Evolutionary conservation across 495 filamentous ascomycete genomes (phyloP).

Genomic region (Aspergillus sparsus): DNA sequence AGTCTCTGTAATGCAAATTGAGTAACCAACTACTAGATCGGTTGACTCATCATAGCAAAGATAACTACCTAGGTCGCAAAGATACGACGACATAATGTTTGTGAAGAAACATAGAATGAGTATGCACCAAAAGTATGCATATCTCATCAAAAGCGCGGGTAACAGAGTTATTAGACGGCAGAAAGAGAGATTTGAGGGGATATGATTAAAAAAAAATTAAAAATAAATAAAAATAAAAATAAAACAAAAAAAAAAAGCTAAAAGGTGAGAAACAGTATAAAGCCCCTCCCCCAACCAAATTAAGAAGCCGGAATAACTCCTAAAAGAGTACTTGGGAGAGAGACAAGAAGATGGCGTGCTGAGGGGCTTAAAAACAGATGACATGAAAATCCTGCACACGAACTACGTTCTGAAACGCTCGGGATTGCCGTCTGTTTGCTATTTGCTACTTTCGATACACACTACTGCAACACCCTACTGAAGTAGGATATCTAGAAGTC

Average conservation of each 20-base stretch:
- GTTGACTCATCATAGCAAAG: too few relatives aligned
- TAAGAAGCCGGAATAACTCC: neutral
- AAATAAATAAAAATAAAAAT: neutral
- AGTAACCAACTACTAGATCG: too few relatives aligned
- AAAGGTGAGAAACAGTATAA: neutral
- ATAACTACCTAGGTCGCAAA: too few relatives aligned
- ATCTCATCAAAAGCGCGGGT: too few relatives aligned
- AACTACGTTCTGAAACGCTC: slow-evolving; percentile 7
- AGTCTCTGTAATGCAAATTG: too few relatives aligned
- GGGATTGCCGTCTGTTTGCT: neutral
- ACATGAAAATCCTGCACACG: neutral
- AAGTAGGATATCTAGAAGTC: neutral
- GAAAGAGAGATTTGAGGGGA: too few relatives aligned
- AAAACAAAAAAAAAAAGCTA: neutral
- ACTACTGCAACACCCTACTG: slow-evolving; percentile 4
- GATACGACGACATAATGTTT: too few relatives aligned
- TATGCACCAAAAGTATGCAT: too few relatives aligned
- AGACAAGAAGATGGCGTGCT: neutral
- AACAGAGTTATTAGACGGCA: too few relatives aligned
- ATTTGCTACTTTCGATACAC: neutral
- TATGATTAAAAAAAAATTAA: too few relatives aligned
- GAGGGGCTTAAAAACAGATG: neutral
- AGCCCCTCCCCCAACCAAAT: neutral
- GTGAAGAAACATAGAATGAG: too few relatives aligned
- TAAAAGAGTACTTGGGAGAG: neutral